Percentiles rank a stretch among this genome's conserved stretches.
These are phyloP conservation scores for Chimonanthus salicifolius DNA, from an alignment of 164 flowering plant genomes.

Conservation along the genomic window DNA sequence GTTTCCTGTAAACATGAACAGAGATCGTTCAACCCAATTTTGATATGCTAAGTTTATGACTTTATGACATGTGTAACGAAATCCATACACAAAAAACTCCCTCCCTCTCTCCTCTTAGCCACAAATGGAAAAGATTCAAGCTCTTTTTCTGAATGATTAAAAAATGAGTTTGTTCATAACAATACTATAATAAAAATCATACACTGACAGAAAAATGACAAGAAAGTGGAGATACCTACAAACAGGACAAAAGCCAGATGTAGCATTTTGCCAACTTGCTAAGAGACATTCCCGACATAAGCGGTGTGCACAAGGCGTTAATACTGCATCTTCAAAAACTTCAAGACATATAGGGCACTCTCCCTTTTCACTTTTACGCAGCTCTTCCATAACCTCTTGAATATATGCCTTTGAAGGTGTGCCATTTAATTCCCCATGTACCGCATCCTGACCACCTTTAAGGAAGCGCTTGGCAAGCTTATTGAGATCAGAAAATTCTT, in stretches of 20 bases:
- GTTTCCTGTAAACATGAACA: slow-evolving; percentile 48
- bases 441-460: slow-evolving; percentile 41
- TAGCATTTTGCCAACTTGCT: slow-evolving; percentile 78
- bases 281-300: slow-evolving; percentile 92
- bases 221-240: slow-evolving; percentile 61
- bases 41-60: background rate
- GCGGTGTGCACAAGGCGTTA: slow-evolving; percentile 97
- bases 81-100: no score
- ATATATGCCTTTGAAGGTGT: slow-evolving; percentile 78
- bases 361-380: slow-evolving; percentile 81
- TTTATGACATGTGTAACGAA: background rate
- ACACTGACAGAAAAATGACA: background rate
- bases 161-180: background rate
- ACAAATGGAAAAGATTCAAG: no score
- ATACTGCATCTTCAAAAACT: slow-evolving; percentile 96
- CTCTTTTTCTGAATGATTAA: no score
- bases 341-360: slow-evolving; percentile 99
- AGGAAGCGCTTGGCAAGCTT: slow-evolving; percentile 91
- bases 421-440: slow-evolving; percentile 40
- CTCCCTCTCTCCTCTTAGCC: no score
- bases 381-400: slow-evolving; percentile 89
- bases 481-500: slow-evolving; percentile 79
- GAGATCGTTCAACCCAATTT: background rate
- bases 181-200: background rate
- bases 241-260: slow-evolving; percentile 92